Evolutionary conservation across 306 rosid species (phyloP).

Genomic region (Vigna reflexopilosa): DNA sequence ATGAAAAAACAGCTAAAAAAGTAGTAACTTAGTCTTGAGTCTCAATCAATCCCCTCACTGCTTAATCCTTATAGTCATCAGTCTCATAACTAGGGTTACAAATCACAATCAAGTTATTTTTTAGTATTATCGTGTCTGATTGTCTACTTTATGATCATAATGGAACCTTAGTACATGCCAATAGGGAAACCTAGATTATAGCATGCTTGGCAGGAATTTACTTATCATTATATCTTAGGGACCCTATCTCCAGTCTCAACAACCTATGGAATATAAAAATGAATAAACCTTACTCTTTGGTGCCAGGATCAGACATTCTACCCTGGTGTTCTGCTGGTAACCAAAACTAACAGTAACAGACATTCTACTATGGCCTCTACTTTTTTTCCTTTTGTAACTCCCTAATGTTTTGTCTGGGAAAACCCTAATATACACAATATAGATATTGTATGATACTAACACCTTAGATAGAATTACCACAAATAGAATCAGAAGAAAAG

Average conservation of each 20-base stretch:
- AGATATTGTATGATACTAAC: not conserved
- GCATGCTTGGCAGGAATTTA: not conserved
- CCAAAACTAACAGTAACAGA: not conserved
- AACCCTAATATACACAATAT: not conserved
- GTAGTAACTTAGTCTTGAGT: not conserved
- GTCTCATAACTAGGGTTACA: not conserved
- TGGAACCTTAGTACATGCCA: not conserved
- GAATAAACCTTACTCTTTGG: not conserved
- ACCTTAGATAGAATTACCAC: not conserved
- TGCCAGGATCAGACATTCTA: not conserved
- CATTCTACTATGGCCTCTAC: not conserved
- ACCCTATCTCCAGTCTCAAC: not conserved
- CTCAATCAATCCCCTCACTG: not conserved
- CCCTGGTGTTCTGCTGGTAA: not conserved
- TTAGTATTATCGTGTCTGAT: not conserved
- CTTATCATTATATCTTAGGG: not conserved
- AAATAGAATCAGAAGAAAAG: too few species aligned
- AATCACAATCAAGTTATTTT: not conserved
- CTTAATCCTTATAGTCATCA: not conserved
- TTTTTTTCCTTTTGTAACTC: not conserved
- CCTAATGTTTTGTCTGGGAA: constrained; percentile 17
- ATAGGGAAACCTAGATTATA: not conserved
- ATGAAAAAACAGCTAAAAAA: not conserved
- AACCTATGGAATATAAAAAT: not conserved
- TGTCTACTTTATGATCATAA: not conserved